A percentile compares a stretch with the other conserved stretches of the same genome.
Evolutionary conservation across 352 stramenopile genomes (phyloP).

Genomic region (Pythium myriotylum): DNA sequence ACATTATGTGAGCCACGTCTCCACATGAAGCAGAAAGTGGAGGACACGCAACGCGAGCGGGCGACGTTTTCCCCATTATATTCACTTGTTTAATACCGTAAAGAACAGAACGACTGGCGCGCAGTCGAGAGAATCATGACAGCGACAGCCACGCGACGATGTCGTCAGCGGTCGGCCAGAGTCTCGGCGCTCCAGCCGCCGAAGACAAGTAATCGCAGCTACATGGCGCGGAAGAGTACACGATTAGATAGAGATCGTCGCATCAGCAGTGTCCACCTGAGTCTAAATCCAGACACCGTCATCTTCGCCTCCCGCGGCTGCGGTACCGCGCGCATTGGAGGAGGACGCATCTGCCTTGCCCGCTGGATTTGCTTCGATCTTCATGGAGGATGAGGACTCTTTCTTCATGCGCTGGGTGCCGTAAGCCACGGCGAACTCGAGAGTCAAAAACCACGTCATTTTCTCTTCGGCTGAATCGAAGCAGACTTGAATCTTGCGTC

Average conservation of each 20-base stretch:
- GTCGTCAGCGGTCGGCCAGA: not conserved
- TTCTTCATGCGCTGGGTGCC: conserved; percentile 71
- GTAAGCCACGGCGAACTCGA: conserved; percentile 77
- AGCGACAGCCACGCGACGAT: conserved; percentile 5
- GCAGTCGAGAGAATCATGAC: conserved; percentile 5
- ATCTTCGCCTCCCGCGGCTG: conserved; percentile 40
- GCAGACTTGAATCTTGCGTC: conserved; percentile 74
- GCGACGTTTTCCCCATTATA: conserved; percentile 18
- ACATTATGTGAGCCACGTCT: no score
- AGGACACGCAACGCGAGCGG: no score
- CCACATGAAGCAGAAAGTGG: no score
- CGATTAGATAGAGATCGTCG: conserved; percentile 8
- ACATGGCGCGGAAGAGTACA: conserved; percentile 13
- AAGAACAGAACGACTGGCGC: conserved; percentile 12
- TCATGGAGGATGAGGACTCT: conserved; percentile 54
- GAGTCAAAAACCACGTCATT: conserved; percentile 82
- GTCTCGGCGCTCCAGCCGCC: not conserved
- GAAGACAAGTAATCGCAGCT: not conserved
- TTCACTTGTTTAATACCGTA: conserved; percentile 29
- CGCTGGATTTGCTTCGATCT: conserved; percentile 40
- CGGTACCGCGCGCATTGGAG: not conserved
- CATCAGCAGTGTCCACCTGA: conserved; percentile 5
- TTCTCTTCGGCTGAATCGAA: conserved; percentile 84
- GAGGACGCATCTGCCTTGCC: conserved; percentile 34
- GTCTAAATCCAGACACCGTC: conserved; percentile 78